phyloP scores from a whole-genome alignment of 805 yeast genomes.

The Candida pseudofarinosa region DNA sequence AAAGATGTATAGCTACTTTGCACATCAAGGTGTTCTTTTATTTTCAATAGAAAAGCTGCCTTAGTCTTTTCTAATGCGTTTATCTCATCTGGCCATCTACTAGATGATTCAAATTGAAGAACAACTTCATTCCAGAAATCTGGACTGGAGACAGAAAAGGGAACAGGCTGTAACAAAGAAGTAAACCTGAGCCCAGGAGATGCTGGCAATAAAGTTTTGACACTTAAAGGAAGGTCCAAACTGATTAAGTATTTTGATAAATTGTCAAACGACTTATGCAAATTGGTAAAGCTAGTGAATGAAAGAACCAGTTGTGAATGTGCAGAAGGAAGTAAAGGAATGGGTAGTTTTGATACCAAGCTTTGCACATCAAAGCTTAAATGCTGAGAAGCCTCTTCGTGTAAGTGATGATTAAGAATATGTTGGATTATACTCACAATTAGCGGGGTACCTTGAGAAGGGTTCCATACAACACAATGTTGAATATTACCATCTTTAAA shows the following conservation, averaged over 20 bases:
- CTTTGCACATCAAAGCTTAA: slow-evolving; percentile 35
- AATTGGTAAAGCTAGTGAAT: slow-evolving; percentile 24
- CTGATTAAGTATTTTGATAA: slow-evolving; percentile 45
- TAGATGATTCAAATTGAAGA: slow-evolving; percentile 82
- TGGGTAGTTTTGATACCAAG: slow-evolving; percentile 53
- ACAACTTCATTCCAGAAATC: slow-evolving; percentile 78
- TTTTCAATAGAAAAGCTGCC: slow-evolving; percentile 78
- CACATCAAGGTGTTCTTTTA: slow-evolving; percentile 44
- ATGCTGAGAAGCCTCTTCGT: slow-evolving; percentile 34
- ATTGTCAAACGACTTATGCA: slow-evolving; percentile 44
- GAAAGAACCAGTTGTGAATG: slow-evolving; percentile 47
- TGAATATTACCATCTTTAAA: slow-evolving; percentile 89
- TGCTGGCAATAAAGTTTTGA: slow-evolving; percentile 70
- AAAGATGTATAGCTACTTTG: slow-evolving; percentile 54
- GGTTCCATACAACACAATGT: slow-evolving; percentile 87
- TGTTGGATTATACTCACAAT: slow-evolving; percentile 62
- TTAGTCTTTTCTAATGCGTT: slow-evolving; percentile 83
- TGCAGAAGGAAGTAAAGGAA: slow-evolving; percentile 57
- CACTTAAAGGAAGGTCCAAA: slow-evolving; percentile 59
- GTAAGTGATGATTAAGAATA: slow-evolving; percentile 61
- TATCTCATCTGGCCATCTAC: slow-evolving; percentile 95
- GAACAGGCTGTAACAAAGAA: slow-evolving; percentile 74
- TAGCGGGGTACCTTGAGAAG: slow-evolving; percentile 53
- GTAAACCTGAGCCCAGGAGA: slow-evolving; percentile 74
- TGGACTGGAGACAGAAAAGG: slow-evolving; percentile 70